These are phyloP conservation scores for Neurospora sp. DNA, from an alignment of 495 filamentous ascomycete genomes.

Conservation along the genomic window DNA sequence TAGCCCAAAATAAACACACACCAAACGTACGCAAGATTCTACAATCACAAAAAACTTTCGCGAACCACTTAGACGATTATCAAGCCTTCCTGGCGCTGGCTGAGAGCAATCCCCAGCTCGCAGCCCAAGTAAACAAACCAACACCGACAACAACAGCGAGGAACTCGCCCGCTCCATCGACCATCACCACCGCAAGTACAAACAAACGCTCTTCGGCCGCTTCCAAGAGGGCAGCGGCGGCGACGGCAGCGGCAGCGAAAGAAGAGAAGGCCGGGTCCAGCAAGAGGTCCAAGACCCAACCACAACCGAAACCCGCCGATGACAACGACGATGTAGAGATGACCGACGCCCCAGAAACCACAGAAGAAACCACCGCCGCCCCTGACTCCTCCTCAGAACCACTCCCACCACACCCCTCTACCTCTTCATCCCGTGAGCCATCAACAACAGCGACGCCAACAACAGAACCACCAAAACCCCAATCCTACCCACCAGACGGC, in stretches of 20 bases:
- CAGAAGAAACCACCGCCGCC: slow-evolving; percentile 8
- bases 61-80: slow-evolving; percentile 85
- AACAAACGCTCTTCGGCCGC: slow-evolving; percentile 17
- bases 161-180: slow-evolving; percentile 13
- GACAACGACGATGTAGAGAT: slow-evolving; percentile 27
- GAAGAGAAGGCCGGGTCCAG: slow-evolving; percentile 12
- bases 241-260: slow-evolving; percentile 8
- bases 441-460: not conserved
- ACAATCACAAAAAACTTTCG: slow-evolving; percentile 84
- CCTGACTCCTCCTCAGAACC: not conserved
- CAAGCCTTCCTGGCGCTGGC: slow-evolving; percentile 54
- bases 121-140: slow-evolving; percentile 14
- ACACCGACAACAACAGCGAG: slow-evolving; percentile 8
- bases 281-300: slow-evolving; percentile 12
- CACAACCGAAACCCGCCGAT: slow-evolving; percentile 15
- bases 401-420: not conserved
- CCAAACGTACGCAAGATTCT: slow-evolving; percentile 81
- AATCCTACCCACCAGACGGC: slow-evolving; percentile 19
- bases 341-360: slow-evolving; percentile 20
- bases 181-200: not conserved
- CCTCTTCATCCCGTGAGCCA: not conserved
- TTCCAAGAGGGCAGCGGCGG: slow-evolving; percentile 8
- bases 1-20: slow-evolving; percentile 49
- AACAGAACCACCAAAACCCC: slow-evolving; percentile 7
- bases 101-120: slow-evolving; percentile 25